Base-by-base conservation (phyloP, 2,329 filamentous ascomycete genomes). In the Elsinoe necatrix region DNA sequence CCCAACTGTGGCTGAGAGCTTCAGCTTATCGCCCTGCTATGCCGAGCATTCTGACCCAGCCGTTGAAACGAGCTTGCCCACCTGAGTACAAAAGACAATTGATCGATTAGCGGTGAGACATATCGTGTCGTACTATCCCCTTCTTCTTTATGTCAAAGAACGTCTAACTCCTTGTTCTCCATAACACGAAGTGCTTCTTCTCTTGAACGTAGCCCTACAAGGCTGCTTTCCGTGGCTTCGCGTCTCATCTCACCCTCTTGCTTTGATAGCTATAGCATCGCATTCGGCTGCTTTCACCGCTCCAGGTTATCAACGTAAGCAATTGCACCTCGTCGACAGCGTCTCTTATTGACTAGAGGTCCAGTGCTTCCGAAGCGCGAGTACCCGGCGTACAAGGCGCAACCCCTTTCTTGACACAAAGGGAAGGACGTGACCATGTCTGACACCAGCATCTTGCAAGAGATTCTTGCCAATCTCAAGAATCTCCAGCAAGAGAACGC, bases 401-500 rank as follows among this genome's bases (percentile, higher is more conserved):
- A 9, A 29, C 27, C 27, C 27, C 27, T 29, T 20, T 21, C 39
- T 11, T 43, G 4, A 11, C 7, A 9, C 4, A 4, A 16, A 18
- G 7, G 2, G 39, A 20, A 37, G 21, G 7, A 34, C 4, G 2
- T 34, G 4, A 25, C 11, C 41, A 56, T 56, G 54, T 16, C 54
- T 21, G 54, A 56, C 27, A 39, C 59, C 18, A 59, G 59, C 7
- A 54, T 78, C 45, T 71, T 82, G 58, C 75, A 76, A 61, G 76
- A 80, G 67, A 80, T 85, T 62, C 72, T 84, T 21, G 69, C 73
- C 39, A 75, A 75, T 39, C 67, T 85, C 57, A 79, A 76, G 63
- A 72, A 73, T n/a, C 68, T 85, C 58, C 76, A 81, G 60, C 67
- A 73, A 61, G 81, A 81, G 58, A 80, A 84, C 63, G 69, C 72